Base-by-base conservation (phyloP, 345 rosid species). In the Lepidium africanum region DNA sequence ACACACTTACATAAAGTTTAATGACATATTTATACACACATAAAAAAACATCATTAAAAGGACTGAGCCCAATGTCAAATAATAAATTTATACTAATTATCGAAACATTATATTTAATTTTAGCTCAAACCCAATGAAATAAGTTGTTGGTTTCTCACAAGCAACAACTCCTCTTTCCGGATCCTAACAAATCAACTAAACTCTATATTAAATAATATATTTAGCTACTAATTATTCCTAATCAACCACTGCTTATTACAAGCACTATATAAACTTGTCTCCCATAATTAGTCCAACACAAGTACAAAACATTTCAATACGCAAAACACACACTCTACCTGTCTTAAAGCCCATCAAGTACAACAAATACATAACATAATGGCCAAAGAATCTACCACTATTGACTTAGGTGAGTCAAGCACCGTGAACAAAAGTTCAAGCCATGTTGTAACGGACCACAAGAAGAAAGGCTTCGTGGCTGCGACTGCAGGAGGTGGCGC, bases 361-460 rank as follows among this genome's bases (percentile, higher is more conserved):
- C 30, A 62, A 52, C 52, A 59, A 37, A 68, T 2, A 27, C 33
- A 30, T 30, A 30, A 30, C 33, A 30, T 30, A 61, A 75, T 75
- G 78, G 4, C 65, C 5, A 75, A 47, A 69, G 78, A 75, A 13
- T 69, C 74, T 21, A 69, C 74, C 60, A 68, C 74, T 52, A 62
- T 75, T 38, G 48, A 75, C 45, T 23, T 75, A 9, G 78, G 78
- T 23, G 78, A 75, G 70, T 65, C 78, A 0, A 75, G 78, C 70
- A 61, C 30, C 45, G 70, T 68, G 33, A 61, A 37, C 69, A 74
- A 74, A 61, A 54, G 73, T 42, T 6, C 61, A 66, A 66, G 62
- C 40, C 62, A 66, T 30, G 33, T 30, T 30, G 33, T 30, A 30
- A 30, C 33, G 33, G 33, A 30, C 30, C 37, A 61, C 63, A 74